phyloP scores from a whole-genome alignment of 495 filamentous ascomycete genomes.

The Paragyromitra xinjiangensis region DNA sequence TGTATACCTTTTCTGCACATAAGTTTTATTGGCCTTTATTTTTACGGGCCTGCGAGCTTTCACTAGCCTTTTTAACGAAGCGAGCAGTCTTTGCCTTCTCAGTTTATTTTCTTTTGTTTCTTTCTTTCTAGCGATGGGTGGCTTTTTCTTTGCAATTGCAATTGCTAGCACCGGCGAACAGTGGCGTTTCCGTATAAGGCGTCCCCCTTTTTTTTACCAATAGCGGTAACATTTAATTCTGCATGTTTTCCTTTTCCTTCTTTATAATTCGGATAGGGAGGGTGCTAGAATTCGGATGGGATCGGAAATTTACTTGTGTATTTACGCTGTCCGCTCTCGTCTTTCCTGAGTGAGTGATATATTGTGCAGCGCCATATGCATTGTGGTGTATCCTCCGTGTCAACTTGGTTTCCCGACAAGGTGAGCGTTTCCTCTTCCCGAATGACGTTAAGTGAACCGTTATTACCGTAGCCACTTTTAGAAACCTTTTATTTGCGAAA shows the following conservation, averaged over 20 bases:
- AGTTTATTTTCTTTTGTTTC: neutral
- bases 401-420: neutral
- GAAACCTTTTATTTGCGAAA: slow-evolving; percentile 3
- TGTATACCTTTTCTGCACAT: slow-evolving; percentile 33
- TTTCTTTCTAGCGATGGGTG: slow-evolving; percentile 5
- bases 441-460: neutral
- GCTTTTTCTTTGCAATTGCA: slow-evolving; percentile 38
- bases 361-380: slow-evolving; percentile 4
- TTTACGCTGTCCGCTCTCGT: neutral
- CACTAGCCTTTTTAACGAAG: slow-evolving; percentile 1
- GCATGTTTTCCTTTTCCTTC: slow-evolving; percentile 1
- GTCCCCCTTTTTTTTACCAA: slow-evolving; percentile 22
- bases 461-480: slow-evolving; percentile 15
- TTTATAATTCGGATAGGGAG: neutral
- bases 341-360: slow-evolving; percentile 30
- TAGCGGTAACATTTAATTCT: slow-evolving; percentile 27
- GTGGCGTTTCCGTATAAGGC: slow-evolving; percentile 48
- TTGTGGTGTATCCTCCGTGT: neutral
- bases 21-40: slow-evolving; percentile 18
- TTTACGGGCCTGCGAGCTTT: slow-evolving; percentile 14
- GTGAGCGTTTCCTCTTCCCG: neutral
- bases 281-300: neutral
- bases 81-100: slow-evolving; percentile 2
- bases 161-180: slow-evolving; percentile 38
- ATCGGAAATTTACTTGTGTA: neutral